phyloP scores from a whole-genome alignment of 2,329 filamentous ascomycete species.

The Metarhizium album region DNA sequence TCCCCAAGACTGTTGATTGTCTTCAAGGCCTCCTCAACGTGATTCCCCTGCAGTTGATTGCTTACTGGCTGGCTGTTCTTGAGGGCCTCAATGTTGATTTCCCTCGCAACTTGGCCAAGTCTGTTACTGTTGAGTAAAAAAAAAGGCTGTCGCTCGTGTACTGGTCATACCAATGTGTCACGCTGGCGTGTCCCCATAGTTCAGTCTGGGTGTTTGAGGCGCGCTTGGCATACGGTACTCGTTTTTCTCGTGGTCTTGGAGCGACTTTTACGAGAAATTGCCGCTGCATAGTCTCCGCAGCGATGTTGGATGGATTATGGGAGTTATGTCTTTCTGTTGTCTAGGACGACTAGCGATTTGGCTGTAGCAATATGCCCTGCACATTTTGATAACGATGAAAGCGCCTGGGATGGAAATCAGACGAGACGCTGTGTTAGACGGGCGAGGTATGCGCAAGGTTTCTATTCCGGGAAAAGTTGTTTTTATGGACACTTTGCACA shows the following conservation, averaged over 20 bases:
- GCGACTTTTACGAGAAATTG: background rate
- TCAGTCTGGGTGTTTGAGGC: constrained; percentile 3
- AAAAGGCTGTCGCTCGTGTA: background rate
- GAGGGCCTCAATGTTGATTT: constrained; percentile 98
- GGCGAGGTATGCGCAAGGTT: constrained; percentile 1
- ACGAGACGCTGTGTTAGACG: background rate
- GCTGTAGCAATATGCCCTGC: constrained; percentile 4
- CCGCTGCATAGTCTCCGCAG: constrained; percentile 1
- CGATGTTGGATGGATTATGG: constrained; percentile 8
- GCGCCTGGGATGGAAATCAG: background rate
- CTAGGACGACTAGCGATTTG: constrained; percentile 9
- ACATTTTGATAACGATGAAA: constrained; percentile 7
- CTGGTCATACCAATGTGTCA: constrained; percentile 3
- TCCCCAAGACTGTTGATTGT: constrained; percentile 88
- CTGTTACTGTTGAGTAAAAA: constrained; percentile 92
- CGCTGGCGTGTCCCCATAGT: constrained; percentile 5
- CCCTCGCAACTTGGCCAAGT: constrained; percentile 97
- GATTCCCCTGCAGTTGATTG: constrained; percentile 92
- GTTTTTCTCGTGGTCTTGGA: constrained; percentile 1
- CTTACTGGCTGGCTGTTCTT: constrained; percentile 95
- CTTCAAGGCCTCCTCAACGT: constrained; percentile 97
- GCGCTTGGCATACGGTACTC: background rate
- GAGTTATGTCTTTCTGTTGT: constrained; percentile 11
- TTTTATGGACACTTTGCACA: background rate
- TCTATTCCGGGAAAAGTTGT: background rate